phyloP scores from a whole-genome alignment of 345 rosid species.

The Aegle marmelos region DNA sequence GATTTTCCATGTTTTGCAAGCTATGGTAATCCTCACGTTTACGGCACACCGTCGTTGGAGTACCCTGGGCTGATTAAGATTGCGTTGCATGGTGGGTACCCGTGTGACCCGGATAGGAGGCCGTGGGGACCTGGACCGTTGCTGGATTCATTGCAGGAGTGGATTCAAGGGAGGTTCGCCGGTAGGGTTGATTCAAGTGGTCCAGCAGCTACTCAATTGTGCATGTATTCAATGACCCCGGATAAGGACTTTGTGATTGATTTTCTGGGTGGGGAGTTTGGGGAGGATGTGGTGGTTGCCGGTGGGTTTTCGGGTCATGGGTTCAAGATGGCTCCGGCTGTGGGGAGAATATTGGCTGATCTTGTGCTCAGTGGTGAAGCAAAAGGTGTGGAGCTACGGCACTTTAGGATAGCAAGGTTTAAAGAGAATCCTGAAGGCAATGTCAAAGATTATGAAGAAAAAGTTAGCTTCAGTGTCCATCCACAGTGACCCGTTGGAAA shows the following conservation, averaged over 20 bases:
- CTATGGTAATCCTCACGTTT: constrained; percentile 53
- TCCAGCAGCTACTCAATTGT: constrained; percentile 63
- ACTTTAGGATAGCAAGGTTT: constrained; percentile 61
- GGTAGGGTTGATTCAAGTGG: constrained; percentile 56
- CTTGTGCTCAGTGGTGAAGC: constrained; percentile 51
- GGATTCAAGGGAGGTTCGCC: constrained; percentile 55
- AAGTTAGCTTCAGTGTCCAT: constrained; percentile 28
- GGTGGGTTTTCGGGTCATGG: constrained; percentile 96
- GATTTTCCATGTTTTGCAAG: constrained; percentile 75
- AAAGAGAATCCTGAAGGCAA: constrained; percentile 59
- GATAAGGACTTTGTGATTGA: constrained; percentile 86
- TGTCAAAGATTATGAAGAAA: constrained; percentile 46
- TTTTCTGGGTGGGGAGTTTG: constrained; percentile 73
- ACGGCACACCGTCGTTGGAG: constrained; percentile 85
- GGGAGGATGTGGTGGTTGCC: constrained; percentile 61
- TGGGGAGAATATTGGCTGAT: constrained; percentile 70
- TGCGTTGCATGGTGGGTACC: constrained; percentile 54
- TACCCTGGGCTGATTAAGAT: constrained; percentile 79
- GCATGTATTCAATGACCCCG: constrained; percentile 81
- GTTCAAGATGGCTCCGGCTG: constrained; percentile 79
- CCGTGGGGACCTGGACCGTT: constrained; percentile 62
- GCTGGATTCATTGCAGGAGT: constrained; percentile 44
- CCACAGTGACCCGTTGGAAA: not conserved
- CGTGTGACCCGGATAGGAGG: constrained; percentile 79
- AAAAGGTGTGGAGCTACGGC: constrained; percentile 46